Evolutionary conservation across 2,329 filamentous ascomycete genomes (phyloP).

Genomic region (Orbilia oligospora): DNA sequence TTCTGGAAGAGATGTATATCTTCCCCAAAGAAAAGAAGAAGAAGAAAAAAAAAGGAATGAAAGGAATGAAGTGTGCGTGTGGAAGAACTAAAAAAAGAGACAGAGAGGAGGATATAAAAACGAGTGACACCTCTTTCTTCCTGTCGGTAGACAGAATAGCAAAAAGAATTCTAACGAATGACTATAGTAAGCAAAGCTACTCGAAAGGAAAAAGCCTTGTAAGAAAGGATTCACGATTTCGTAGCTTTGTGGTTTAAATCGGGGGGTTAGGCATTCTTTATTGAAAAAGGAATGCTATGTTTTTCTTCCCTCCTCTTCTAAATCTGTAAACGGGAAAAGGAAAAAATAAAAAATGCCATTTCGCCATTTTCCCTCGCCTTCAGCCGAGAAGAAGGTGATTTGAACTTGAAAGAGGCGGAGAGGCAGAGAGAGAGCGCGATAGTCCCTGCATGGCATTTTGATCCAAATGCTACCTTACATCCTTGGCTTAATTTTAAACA

Average conservation of each 20-base stretch:
- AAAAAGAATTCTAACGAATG: not conserved
- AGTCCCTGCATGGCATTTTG: constrained; percentile 48
- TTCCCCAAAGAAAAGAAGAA: not conserved
- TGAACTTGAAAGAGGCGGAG: not conserved
- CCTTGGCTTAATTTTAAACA: constrained; percentile 36
- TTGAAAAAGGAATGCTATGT: not conserved
- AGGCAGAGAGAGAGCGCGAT: constrained; percentile 31
- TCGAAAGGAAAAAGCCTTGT: not conserved
- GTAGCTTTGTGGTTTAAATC: no score
- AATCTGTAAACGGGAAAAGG: not conserved
- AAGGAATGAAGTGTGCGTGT: no score
- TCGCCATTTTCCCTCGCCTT: constrained; percentile 13
- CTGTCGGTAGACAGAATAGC: not conserved
- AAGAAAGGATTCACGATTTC: not conserved
- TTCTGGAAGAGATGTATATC: not conserved
- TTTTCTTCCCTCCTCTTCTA: not conserved
- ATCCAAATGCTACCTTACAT: constrained; percentile 50
- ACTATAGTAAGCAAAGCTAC: not conserved
- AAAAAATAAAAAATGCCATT: not conserved
- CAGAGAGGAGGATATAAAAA: constrained; percentile 16
- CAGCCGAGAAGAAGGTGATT: constrained; percentile 7
- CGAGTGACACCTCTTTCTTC: not conserved
- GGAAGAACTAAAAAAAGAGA: no score
- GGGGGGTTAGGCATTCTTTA: constrained; percentile 25
- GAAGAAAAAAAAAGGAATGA: not conserved